These are phyloP conservation scores for Penicillium mononematosum DNA, from an alignment of 495 filamentous ascomycete genomes.

Conservation along the genomic window DNA sequence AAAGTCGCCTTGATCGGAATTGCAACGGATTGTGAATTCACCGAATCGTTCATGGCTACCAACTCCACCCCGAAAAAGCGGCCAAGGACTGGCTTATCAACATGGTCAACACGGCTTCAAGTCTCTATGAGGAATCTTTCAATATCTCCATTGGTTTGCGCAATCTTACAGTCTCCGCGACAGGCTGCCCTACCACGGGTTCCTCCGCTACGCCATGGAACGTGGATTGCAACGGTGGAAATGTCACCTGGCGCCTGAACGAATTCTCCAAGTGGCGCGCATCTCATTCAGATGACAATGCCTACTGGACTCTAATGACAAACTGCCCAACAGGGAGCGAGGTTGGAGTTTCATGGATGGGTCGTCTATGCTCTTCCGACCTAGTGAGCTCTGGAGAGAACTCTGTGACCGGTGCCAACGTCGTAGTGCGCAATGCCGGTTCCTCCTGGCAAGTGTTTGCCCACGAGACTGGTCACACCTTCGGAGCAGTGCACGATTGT, in stretches of 20 bases:
- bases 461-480: constrained; percentile 93
- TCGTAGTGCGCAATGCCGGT: constrained; percentile 73
- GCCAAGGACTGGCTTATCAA: constrained; percentile 72
- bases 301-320: constrained; percentile 91
- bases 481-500: constrained; percentile 96
- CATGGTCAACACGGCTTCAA: constrained; percentile 82
- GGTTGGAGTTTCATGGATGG: constrained; percentile 91
- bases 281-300: constrained; percentile 67
- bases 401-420: constrained; percentile 80
- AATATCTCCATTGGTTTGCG: constrained; percentile 89
- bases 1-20: constrained; percentile 91
- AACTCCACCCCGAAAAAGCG: constrained; percentile 43
- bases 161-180: constrained; percentile 74
- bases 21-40: constrained; percentile 90
- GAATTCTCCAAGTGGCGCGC: constrained; percentile 89
- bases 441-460: constrained; percentile 97
- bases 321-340: constrained; percentile 82
- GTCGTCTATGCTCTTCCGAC: constrained; percentile 73
- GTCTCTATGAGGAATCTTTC: constrained; percentile 83
- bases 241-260: constrained; percentile 79
- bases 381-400: constrained; percentile 51
- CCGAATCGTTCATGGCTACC: constrained; percentile 57
- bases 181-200: constrained; percentile 64
- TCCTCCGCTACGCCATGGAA: constrained; percentile 77
- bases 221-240: constrained; percentile 58